phyloP scores from a whole-genome alignment of 1,139 yeast species.

The Geotrichum histeridarum region DNA sequence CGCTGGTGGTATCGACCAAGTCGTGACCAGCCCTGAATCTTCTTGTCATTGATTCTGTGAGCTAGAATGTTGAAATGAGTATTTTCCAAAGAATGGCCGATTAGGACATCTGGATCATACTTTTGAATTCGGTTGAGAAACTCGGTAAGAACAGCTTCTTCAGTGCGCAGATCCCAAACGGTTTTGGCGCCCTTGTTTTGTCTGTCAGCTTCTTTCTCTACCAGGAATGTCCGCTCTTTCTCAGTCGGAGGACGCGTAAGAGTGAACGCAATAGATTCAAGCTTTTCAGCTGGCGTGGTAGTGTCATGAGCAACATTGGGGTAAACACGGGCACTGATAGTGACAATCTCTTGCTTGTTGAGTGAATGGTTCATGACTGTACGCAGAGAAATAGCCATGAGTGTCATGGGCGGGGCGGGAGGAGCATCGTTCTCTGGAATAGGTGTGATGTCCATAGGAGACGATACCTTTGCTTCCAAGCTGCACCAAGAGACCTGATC shows the following conservation, averaged over 20 bases:
- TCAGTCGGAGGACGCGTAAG: conserved; percentile 62
- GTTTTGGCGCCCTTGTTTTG: conserved; percentile 9
- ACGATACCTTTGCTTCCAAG: conserved; percentile 58
- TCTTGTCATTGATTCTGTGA: conserved; percentile 72
- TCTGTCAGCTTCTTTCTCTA: conserved; percentile 43
- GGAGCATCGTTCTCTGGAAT: conserved; percentile 43
- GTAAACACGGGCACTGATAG: conserved; percentile 67
- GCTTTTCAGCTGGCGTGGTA: conserved; percentile 33
- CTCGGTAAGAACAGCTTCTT: conserved; percentile 59
- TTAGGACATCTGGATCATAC: conserved; percentile 81
- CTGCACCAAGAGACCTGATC: conserved; percentile 76
- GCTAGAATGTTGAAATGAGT: conserved; percentile 74
- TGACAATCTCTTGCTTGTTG: conserved; percentile 80
- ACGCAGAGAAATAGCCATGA: conserved; percentile 73
- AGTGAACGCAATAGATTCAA: conserved; percentile 43
- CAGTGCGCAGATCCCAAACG: conserved; percentile 47
- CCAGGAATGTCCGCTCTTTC: conserved; percentile 66
- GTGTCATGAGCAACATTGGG: conserved; percentile 58
- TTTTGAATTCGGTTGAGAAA: conserved; percentile 66
- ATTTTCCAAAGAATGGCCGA: conserved; percentile 83
- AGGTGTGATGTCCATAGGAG: conserved; percentile 50
- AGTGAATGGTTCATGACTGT: conserved; percentile 66
- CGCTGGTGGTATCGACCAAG: conserved; percentile 61
- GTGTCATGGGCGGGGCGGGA: conserved; percentile 59
- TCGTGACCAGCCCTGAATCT: conserved; percentile 70